Evolutionary conservation across 2,329 filamentous ascomycete species (phyloP).

Genomic region (Curvularia sp.): DNA sequence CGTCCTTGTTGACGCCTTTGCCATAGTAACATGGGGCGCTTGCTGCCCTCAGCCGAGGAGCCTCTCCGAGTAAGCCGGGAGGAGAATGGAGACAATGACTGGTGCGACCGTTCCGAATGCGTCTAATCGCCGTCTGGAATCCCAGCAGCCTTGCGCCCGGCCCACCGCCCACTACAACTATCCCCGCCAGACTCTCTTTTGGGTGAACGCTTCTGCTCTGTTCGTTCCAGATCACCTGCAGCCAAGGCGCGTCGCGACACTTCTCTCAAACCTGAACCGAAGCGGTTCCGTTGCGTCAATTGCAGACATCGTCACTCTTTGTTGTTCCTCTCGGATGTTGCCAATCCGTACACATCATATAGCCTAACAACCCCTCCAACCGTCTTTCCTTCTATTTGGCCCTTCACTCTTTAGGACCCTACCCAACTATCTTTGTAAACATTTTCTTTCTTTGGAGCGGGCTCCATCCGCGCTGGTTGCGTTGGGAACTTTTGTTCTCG

Average conservation of each 20-base stretch:
- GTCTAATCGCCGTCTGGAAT: conserved; percentile 39
- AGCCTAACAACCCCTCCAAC: conserved; percentile 44
- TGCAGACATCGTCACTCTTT: conserved; percentile 43
- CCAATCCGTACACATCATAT: conserved; percentile 47
- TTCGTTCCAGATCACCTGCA: conserved; percentile 52
- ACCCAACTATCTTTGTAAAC: conserved; percentile 43
- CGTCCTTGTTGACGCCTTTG: conserved; percentile 33
- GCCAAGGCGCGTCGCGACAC: conserved; percentile 52
- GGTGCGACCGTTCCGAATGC: conserved; percentile 34
- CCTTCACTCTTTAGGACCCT: conserved; percentile 50
- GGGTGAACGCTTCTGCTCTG: conserved; percentile 50
- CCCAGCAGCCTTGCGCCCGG: conserved; percentile 47
- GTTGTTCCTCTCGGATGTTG: conserved; percentile 42
- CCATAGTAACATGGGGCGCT: conserved; percentile 43
- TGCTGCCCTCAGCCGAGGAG: conserved; percentile 35
- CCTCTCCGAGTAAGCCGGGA: conserved; percentile 31
- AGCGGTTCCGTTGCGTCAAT: conserved; percentile 50
- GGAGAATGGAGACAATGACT: conserved; percentile 26
- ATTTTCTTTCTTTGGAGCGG: conserved; percentile 47
- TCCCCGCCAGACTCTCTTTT: conserved; percentile 44
- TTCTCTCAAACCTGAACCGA: conserved; percentile 49
- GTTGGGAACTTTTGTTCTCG: conserved; percentile 47
- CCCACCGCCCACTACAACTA: conserved; percentile 42
- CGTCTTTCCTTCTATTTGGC: conserved; percentile 47
- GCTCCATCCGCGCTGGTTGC: conserved; percentile 52